Conservation (phyloP, 768 basidiomycete genomes). For the Leccinum uliginosum region DNA sequence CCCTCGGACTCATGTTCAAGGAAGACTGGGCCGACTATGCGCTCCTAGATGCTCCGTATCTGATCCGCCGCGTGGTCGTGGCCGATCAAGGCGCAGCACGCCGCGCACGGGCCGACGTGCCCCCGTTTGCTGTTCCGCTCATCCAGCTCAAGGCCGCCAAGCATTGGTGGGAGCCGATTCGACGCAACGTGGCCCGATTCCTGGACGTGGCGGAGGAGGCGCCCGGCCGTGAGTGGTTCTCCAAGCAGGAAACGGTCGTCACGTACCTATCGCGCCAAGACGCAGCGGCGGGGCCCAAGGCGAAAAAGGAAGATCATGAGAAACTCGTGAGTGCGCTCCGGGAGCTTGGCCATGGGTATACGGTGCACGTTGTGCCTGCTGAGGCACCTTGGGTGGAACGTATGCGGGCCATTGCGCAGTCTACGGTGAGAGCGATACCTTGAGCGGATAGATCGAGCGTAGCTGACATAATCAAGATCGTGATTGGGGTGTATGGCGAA, state of each 20-base stretch:
- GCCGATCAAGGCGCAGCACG: conserved; percentile 70
- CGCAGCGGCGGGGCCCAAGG: conserved; percentile 43
- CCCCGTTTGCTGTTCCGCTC: conserved; percentile 37
- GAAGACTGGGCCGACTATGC: conserved; percentile 79
- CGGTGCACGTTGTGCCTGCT: conserved; percentile 51
- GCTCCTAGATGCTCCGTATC: conserved; percentile 61
- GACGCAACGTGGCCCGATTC: conserved; percentile 40
- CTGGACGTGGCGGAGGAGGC: conserved; percentile 32
- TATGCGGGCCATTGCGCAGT: conserved; percentile 61
- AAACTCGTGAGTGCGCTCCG: conserved; percentile 55
- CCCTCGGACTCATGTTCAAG: conserved; percentile 58
- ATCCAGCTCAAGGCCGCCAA: conserved; percentile 41
- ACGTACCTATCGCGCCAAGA: conserved; percentile 68
- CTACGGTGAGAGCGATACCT: conserved; percentile 44
- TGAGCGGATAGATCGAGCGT: neutral
- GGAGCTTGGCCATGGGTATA: conserved; percentile 50
- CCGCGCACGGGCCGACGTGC: conserved; percentile 24
- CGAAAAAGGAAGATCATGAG: conserved; percentile 54
- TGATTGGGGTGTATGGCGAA: conserved; percentile 56
- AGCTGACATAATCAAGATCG: conserved; percentile 37
- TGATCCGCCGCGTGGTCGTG: conserved; percentile 73
- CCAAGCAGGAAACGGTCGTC: conserved; percentile 42
- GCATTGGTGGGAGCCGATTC: conserved; percentile 69
- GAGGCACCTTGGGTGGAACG: conserved; percentile 55
- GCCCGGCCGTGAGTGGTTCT: conserved; percentile 11